Conservation (phyloP, 495 filamentous ascomycete genomes). For the Chlorociboria aeruginascens region DNA sequence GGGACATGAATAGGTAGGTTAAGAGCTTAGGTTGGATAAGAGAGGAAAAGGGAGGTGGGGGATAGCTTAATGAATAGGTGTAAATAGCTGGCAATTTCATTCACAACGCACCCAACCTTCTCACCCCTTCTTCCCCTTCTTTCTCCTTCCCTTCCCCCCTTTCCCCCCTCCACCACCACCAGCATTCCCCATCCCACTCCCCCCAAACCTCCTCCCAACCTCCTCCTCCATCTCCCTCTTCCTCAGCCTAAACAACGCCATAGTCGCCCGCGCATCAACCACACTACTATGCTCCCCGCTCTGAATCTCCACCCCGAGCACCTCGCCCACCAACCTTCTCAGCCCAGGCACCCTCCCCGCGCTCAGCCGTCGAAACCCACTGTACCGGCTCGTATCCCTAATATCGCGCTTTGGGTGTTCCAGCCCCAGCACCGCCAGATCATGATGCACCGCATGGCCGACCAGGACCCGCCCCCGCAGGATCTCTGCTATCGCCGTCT, state of each 20-base stretch:
- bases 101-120: constrained; percentile 1
- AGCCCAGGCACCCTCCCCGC: constrained; percentile 69
- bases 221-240: too few species aligned
- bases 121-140: constrained; percentile 22
- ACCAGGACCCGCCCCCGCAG: constrained; percentile 65
- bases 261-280: constrained; percentile 82
- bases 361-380: constrained; percentile 59
- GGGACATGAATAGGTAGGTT: too few species aligned
- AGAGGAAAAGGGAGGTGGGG: too few species aligned
- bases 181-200: too few species aligned
- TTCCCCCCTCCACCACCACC: too few species aligned
- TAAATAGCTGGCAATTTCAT: too few species aligned
- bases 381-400: constrained; percentile 72
- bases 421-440: constrained; percentile 64
- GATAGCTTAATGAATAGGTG: too few species aligned
- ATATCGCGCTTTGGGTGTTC: constrained; percentile 65
- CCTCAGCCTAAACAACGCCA: constrained; percentile 61
- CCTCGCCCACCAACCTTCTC: constrained; percentile 60
- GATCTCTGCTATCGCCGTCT: constrained; percentile 57
- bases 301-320: constrained; percentile 66
- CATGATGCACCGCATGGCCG: constrained; percentile 83
- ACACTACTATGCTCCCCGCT: constrained; percentile 40
- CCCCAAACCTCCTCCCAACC: too few species aligned
- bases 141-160: constrained; percentile 24
- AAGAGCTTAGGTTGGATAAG: too few species aligned